Conservation (phyloP, 1,284 basidiomycete genomes). For the Naganishia cerealis region DNA sequence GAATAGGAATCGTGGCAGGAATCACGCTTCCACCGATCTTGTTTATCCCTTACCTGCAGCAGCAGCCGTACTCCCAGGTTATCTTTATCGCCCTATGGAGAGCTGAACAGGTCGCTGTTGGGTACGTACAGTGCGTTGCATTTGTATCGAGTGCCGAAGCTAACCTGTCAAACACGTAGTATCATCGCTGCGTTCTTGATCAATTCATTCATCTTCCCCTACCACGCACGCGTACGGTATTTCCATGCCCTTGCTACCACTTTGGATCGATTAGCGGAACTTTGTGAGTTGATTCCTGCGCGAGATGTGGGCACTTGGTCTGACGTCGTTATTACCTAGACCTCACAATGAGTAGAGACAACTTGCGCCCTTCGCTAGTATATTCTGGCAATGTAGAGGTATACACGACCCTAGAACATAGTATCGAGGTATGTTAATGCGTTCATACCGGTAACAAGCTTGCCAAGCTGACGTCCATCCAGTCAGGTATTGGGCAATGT, state of each 20-base stretch:
- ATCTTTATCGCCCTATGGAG: conserved; percentile 45
- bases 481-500: conserved; percentile 42
- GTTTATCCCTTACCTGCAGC: conserved; percentile 52
- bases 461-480: background rate
- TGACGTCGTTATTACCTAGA: conserved; percentile 36
- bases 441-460: background rate
- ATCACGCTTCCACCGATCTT: conserved; percentile 54
- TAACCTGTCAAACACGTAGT: conserved; percentile 17
- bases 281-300: conserved; percentile 46
- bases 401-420: conserved; percentile 31
- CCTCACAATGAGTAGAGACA: conserved; percentile 49
- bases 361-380: conserved; percentile 47
- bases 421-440: conserved; percentile 3
- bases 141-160: background rate
- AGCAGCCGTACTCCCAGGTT: conserved; percentile 25
- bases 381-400: conserved; percentile 45
- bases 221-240: conserved; percentile 53
- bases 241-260: conserved; percentile 48
- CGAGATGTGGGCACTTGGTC: background rate
- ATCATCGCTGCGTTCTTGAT: conserved; percentile 52
- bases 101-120: conserved; percentile 50
- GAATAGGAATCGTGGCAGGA: conserved; percentile 54
- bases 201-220: conserved; percentile 50
- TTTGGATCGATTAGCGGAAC: conserved; percentile 48
- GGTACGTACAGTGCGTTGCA: conserved; percentile 28